phyloP scores from a whole-genome alignment of 2,329 filamentous ascomycete species.

The Claviceps sp. region DNA sequence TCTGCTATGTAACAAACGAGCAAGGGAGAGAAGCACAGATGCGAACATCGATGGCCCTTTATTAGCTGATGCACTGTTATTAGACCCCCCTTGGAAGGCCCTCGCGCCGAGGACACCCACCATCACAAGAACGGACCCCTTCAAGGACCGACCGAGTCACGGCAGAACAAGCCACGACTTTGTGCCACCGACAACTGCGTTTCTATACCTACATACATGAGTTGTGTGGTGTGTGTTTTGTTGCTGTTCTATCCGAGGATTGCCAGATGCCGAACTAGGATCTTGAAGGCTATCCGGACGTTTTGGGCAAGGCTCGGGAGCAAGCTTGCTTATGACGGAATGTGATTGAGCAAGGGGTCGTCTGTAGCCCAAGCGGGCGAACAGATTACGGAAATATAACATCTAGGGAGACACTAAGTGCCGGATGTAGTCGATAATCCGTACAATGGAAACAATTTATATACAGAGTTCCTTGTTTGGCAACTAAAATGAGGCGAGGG shows the following conservation, averaged over 20 bases:
- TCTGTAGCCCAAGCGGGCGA: not conserved
- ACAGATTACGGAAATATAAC: no score
- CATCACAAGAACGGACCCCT: not conserved
- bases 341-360: not conserved
- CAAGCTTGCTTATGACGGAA: not conserved
- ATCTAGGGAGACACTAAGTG: no score
- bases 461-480: no score
- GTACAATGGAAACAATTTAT: no score
- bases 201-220: not conserved
- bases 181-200: constrained; percentile 2
- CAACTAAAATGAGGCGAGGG: no score
- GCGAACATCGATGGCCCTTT: no score
- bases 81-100: not conserved
- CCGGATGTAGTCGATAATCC: no score
- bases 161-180: constrained; percentile 2
- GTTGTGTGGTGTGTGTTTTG: not conserved
- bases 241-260: constrained; percentile 1
- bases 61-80: no score
- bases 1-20: no score
- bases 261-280: not conserved
- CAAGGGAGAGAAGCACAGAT: no score
- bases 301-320: not conserved
- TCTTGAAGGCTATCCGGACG: not conserved
- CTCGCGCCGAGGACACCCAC: constrained; percentile 1
- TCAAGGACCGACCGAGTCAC: not conserved